phyloP scores from a whole-genome alignment of 768 basidiomycete genomes.

The Tricholoma saponaceum region DNA sequence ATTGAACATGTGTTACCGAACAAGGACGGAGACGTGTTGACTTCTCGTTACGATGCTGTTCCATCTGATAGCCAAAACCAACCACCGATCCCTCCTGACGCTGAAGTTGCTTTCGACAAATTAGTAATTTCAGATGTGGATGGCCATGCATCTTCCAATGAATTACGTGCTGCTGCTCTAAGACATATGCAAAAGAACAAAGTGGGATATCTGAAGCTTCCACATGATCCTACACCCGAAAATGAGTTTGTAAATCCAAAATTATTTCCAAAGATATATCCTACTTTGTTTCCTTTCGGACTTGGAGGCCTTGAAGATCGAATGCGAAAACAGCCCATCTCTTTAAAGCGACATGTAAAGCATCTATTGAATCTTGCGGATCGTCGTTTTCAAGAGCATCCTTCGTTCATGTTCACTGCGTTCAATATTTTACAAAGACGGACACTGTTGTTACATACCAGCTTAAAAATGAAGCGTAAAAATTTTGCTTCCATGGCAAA shows the following conservation, averaged over 20 bases:
- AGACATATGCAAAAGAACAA: background rate
- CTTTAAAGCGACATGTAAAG: slow-evolving; percentile 29
- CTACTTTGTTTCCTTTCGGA: slow-evolving; percentile 35
- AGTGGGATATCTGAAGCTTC: background rate
- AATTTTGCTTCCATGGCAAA: slow-evolving; percentile 16
- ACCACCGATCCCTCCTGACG: background rate
- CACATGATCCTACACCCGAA: background rate
- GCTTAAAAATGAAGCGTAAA: slow-evolving; percentile 22
- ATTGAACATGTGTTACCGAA: slow-evolving; percentile 1
- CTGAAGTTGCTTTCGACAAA: background rate
- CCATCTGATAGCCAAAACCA: background rate
- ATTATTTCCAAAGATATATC: slow-evolving; percentile 36
- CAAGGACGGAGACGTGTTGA: background rate
- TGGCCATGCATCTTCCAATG: background rate
- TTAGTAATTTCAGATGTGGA: slow-evolving; percentile 2
- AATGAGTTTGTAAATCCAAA: slow-evolving; percentile 33
- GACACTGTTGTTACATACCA: slow-evolving; percentile 24
- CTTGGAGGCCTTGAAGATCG: background rate
- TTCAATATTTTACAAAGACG: slow-evolving; percentile 38
- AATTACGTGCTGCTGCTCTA: background rate
- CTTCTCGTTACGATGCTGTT: background rate
- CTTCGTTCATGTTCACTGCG: slow-evolving; percentile 34
- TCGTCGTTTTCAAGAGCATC: slow-evolving; percentile 30
- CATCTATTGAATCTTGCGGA: slow-evolving; percentile 29
- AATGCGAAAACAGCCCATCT: slow-evolving; percentile 4